Evolutionary conservation across 768 basidiomycete species (phyloP).

Genomic region (Collybia nuda): DNA sequence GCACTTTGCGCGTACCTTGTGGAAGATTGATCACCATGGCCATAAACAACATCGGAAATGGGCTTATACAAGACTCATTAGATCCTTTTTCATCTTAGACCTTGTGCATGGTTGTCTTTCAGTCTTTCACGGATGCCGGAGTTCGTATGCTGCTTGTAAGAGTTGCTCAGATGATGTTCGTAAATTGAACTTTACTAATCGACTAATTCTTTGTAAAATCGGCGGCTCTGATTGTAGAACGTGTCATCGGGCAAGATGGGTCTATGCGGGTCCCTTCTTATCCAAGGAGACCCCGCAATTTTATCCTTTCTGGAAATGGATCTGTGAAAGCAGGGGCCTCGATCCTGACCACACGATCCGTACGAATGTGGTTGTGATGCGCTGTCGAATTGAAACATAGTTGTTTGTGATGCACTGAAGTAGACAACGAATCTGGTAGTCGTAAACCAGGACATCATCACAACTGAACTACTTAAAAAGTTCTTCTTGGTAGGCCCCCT

Average conservation of each 20-base stretch:
- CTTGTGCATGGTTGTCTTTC: conserved; percentile 59
- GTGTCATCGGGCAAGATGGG: conserved; percentile 38
- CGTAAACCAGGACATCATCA: no score
- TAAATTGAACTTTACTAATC: conserved; percentile 3
- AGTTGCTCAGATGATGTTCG: background rate
- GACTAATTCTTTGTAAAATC: conserved; percentile 35
- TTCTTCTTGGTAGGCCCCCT: no score
- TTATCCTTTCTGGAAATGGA: conserved; percentile 50
- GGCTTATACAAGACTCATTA: conserved; percentile 64
- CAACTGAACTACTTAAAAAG: no score
- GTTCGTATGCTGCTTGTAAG: conserved; percentile 47
- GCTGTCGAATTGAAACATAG: conserved; percentile 33
- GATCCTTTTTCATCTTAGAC: conserved; percentile 62
- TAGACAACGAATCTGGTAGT: no score
- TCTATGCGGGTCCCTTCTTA: conserved; percentile 31
- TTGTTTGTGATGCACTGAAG: conserved; percentile 8
- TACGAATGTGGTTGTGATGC: conserved; percentile 41
- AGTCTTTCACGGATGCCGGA: conserved; percentile 48
- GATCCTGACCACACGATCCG: conserved; percentile 51
- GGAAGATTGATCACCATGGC: conserved; percentile 52
- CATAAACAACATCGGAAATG: conserved; percentile 67
- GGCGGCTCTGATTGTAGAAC: conserved; percentile 52
- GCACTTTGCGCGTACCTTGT: conserved; percentile 54
- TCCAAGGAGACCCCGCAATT: conserved; percentile 46
- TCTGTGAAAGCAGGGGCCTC: conserved; percentile 42